Evolutionary conservation across 1,139 yeast genomes (phyloP).

Genomic region (Tardiomyces depauwii): DNA sequence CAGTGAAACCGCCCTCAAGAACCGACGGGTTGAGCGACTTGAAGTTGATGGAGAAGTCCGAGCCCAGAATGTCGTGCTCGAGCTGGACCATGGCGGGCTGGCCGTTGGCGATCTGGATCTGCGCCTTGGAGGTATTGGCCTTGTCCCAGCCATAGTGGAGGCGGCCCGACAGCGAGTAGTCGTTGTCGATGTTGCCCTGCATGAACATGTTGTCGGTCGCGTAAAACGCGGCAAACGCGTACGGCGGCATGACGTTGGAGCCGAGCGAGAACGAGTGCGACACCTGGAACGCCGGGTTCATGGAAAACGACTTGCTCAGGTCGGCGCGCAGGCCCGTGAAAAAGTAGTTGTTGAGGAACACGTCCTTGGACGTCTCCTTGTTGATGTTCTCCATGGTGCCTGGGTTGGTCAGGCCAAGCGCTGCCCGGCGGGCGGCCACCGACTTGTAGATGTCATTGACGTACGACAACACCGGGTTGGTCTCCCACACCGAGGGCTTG

Average conservation of each 20-base stretch:
- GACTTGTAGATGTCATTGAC: conserved; percentile 58
- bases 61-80: conserved; percentile 91
- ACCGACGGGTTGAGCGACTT: conserved; percentile 86
- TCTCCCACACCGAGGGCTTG: conserved; percentile 48
- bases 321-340: conserved; percentile 97
- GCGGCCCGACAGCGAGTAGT: conserved; percentile 77
- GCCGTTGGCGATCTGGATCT: conserved; percentile 77
- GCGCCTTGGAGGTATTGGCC: conserved; percentile 68
- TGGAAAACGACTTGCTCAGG: conserved; percentile 79
- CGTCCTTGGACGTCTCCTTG: conserved; percentile 91
- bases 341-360: conserved; percentile 77
- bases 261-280: conserved; percentile 92
- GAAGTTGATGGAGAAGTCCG: conserved; percentile 78
- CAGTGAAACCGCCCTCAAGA: conserved; percentile 64
- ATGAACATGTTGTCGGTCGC: conserved; percentile 79
- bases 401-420: conserved; percentile 78
- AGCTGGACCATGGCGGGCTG: conserved; percentile 94
- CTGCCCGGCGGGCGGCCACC: conserved; percentile 65
- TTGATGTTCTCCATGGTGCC: conserved; percentile 91
- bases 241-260: conserved; percentile 76
- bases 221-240: conserved; percentile 83
- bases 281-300: conserved; percentile 95
- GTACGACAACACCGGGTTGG: conserved; percentile 77
- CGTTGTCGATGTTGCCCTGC: conserved; percentile 90
- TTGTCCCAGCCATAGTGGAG: conserved; percentile 87